Evolutionary conservation across 2,329 filamentous ascomycete species (phyloP), one percentile per base, ranked within the genome.

Genomic region (Cladosporium sp.): DNA sequence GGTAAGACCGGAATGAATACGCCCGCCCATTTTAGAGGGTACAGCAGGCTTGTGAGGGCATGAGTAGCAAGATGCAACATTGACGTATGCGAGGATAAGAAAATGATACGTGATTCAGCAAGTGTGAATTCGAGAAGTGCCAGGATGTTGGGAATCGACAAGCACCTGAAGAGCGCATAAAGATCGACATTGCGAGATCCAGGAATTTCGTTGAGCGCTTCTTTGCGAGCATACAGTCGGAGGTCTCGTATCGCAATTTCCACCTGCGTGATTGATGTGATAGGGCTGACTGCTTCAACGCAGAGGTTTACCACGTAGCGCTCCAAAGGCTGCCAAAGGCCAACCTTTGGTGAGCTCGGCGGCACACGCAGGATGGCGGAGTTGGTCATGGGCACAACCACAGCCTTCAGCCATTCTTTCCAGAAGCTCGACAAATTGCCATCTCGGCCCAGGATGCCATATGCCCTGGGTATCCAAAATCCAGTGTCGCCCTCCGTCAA

Each of bases 301-400:
- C 94, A 99, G 34, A 99, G 80, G 71, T 97, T 97, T 75, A 97
- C 88, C 34, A 99, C 92, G 72, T 97, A 99, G 69, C 92, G 87
- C 77, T 99, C 94, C 60, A 99, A 77, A 13, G 94, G 94, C 72
- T 97, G 93, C 94, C 94, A 99, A 70, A 91, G 85, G 44, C 94
- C 94, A 62, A 96, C 86, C 67, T 86, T 90, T 12, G 94, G 92
- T 4, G 93, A 97, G 73, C 88, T 96, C 9, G 90, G 80, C 6
- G 94, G 91, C 7, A 99, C 86, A 57, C 92, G 83, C 64, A 94
- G 76, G 28, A 99, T 80, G 13, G 82, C 85, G 19, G 93, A 91
- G 69, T 96, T 91, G 1, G 87, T 91, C 94, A 97, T 99, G 25
- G 94, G 94, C 20, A 96, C 90, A n/a, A 94, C 80, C 9, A 97